Base-by-base conservation (phyloP, 495 filamentous ascomycete genomes). In the Penicillium crystallinum region DNA sequence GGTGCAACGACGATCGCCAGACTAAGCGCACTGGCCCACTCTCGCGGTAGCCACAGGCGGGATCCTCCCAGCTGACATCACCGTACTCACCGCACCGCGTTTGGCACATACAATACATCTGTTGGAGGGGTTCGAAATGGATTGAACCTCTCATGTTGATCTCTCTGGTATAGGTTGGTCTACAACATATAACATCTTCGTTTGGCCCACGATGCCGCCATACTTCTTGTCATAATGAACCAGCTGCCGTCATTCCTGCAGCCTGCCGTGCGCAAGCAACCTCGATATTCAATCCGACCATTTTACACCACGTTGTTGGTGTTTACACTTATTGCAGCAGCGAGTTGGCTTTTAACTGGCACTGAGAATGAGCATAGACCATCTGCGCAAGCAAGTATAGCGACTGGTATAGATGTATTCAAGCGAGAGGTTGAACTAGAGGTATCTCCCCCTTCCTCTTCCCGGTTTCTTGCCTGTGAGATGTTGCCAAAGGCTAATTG, bases 241-340 rank as follows among this genome's bases (percentile, higher is more conserved):
- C 42, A 51, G 52, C 47, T 65, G 53, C 50, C 55, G 38, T 52
- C 56, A 22, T 49, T 59, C 15, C 56, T 64, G 52, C 64, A 56
- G 56, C 56, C 59, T 53, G 47, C 52, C 43, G 52, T 46, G 52
- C 58, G 58, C 44, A 64, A 41, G 49, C 61, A 50, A 50, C 66
- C 64, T 52, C 63, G 54, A 52, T 73, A 68, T 44, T 75, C 72
- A 2, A 63, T 61, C 8, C 63, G 65, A 19, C 68, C 70, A 15
- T 74, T 74, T 45, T 73, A 63, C 57, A 60, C 54, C 30, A 65
- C 65, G 21, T 44, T 74, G 6, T n/a, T 66, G 22, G 53, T 67
- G 15, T 63, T 75, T 29, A 60, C 62, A 2, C 33, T 51, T 23
- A 56, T 75, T 30, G 62, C 57, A 12, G 27, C 55, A 7, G 49